Base-by-base conservation (phyloP, 2,329 filamentous ascomycete species). In the Chaetomiaceae sp. region DNA sequence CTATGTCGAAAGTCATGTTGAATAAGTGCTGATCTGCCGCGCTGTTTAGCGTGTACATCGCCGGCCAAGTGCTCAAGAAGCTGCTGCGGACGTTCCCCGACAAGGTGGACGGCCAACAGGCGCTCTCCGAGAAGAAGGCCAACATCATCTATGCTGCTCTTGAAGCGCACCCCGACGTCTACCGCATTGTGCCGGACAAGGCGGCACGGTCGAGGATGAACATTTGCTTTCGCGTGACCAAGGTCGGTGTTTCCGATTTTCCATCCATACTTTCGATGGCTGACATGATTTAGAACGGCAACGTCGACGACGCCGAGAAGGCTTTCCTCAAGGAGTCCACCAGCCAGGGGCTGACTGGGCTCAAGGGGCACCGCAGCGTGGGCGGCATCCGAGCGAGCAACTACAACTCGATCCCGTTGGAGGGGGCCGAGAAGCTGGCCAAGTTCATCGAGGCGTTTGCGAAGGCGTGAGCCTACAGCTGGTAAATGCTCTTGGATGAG, bases 321-420 rank as follows among this genome's bases (percentile, higher is more conserved):
- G 74, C 74, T 0, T 97, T 97, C 68, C 65, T 97, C 37, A 76
- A 83, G 50, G 80, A 85, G 38, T 84, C 82, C 1, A 79, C 84
- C 49, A 76, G 78, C 50, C 73, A 72, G 43, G 81, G 85, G 0
- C 70, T 96, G 19, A 79, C 82, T 20, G 91, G 89, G 0, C 71
- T 96, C 35, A 95, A 95, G 71, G 91, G 91, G 0, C 91, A 97
- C 65, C 78, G 91, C 51, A 86, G 78, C 49, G 84, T 97, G 2
- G 87, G 88, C 14, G 90, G 90, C 22, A 90, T 96, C 51, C 79
- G 91, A 12, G 84, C 84, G 17, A 86, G 79, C 65, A 95, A 93
- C 64, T 97, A 96, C 70, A 96, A 95, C 68, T 85, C 87, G 2
- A 83, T 96, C 34, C 66, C 84, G 0, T 61, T 84, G 0, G 76